Base-by-base conservation (phyloP, 805 yeast species). In the Candida awuae region DNA sequence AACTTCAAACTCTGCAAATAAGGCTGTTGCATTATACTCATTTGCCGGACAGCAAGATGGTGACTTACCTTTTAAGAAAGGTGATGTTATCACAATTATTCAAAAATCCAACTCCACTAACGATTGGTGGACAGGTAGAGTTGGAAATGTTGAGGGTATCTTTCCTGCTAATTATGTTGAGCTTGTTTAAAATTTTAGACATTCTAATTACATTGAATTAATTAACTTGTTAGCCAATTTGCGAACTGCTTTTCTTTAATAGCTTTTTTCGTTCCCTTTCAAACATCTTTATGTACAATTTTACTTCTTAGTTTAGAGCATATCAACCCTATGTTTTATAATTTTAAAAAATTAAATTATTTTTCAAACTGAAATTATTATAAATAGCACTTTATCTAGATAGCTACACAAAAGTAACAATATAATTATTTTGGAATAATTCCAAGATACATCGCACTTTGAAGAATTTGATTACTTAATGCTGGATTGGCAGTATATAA, bases 91-190 rank as follows among this genome's bases (percentile, higher is more conserved):
- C 50, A 80, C 85, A 31, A 83, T 92, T 48, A 65, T 84, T 40
- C 85, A 87, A 60, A 85, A 84, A 61, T 78, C 92, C 8, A 88
- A 83, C 8, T 81, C 95, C 12, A 75, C 78, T 35, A 95, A 92
- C 58, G 97, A 92, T 59, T 92, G 98, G 98, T 92, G 98, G 98
- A 86, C 96, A 0, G 98, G 98, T 20, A 77, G 83, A 56, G 66
- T 77, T 39, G 84, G 83, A 49, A 90, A 94, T 10, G 64, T 63
- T 45, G 85, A 84, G 52, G 98, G 98, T 31, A 88, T 88, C 17
- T 90, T 90, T 72, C 98, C 98, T 8, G 98, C 98, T 3, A 90
- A 90, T 59, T 90, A 90, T 56, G 97, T 90, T 31, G 94, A 88
- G 56, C 62, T 88, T 52, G 73, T 77, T 38, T 80, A 55, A 22